Evolutionary conservation across 2,329 filamentous ascomycete species (phyloP).

Genomic region (Didymella glomerata): DNA sequence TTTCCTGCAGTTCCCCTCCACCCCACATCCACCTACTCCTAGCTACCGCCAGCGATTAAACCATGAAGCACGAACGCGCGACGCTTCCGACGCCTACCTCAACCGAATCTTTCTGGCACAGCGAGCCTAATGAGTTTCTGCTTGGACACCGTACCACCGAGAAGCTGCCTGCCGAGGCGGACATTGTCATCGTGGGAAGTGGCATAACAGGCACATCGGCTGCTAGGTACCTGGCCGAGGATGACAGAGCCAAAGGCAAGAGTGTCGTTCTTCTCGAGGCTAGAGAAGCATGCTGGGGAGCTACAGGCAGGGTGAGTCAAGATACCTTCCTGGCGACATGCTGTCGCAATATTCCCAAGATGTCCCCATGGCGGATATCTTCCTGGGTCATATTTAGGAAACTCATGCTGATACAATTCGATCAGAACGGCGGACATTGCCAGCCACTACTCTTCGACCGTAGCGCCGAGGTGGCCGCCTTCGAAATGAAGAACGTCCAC

Average conservation of each 20-base stretch:
- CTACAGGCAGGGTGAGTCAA: slow-evolving; percentile 75
- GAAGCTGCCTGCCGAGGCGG: slow-evolving; percentile 68
- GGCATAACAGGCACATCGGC: slow-evolving; percentile 80
- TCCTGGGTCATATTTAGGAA: background rate
- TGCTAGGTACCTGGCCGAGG: slow-evolving; percentile 66
- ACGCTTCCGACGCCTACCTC: slow-evolving; percentile 67
- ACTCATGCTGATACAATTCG: background rate
- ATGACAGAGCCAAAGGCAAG: slow-evolving; percentile 55
- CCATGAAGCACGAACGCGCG: slow-evolving; percentile 46
- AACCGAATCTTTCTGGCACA: slow-evolving; percentile 77
- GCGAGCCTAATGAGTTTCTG: slow-evolving; percentile 69
- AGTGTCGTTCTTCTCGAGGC: slow-evolving; percentile 79
- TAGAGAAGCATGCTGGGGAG: slow-evolving; percentile 80
- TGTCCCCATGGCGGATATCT: too few species aligned
- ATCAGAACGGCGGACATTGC: slow-evolving; percentile 69
- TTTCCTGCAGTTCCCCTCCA: slow-evolving; percentile 13
- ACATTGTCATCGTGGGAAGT: slow-evolving; percentile 76
- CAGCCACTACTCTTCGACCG: slow-evolving; percentile 73
- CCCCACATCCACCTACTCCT: slow-evolving; percentile 4
- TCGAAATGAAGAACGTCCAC: slow-evolving; percentile 75
- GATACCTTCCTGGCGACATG: background rate
- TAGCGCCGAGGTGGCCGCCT: slow-evolving; percentile 68
- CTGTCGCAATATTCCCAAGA: background rate
- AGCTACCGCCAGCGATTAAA: slow-evolving; percentile 21
- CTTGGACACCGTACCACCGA: slow-evolving; percentile 73